Evolutionary conservation across 371 early-diverging fungal genomes (phyloP).

Genomic region (Massospora cicadina): DNA sequence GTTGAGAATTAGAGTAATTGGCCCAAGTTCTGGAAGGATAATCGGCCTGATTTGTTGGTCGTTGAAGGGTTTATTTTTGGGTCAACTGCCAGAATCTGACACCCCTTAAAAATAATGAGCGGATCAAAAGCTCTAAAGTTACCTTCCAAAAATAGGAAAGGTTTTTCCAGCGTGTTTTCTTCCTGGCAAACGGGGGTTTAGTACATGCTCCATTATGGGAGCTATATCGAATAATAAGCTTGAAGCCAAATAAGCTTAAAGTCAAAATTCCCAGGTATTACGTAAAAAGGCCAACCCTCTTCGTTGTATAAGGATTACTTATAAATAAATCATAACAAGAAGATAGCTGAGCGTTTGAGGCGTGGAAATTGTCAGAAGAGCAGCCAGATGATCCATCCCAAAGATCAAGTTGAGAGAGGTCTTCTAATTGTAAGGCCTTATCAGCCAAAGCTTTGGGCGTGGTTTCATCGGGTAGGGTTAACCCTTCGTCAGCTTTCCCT

Average conservation of each 20-base stretch:
- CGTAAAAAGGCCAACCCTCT: neutral
- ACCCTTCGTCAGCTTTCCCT: no score
- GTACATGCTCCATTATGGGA: neutral
- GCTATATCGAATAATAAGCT: neutral
- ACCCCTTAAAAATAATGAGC: no score
- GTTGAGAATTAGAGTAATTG: no score
- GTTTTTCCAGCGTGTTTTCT: slow-evolving; percentile 1
- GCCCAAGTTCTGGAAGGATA: no score
- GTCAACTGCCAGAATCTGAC: no score
- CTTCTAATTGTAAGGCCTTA: no score
- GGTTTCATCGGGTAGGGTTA: no score
- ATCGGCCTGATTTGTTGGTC: no score
- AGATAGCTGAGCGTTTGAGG: neutral
- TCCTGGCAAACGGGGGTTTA: neutral
- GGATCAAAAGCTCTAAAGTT: neutral
- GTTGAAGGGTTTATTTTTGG: no score
- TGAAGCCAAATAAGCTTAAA: neutral
- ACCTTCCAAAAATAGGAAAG: slow-evolving; percentile 9
- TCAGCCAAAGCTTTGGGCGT: no score
- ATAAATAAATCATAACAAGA: neutral
- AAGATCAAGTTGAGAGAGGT: no score
- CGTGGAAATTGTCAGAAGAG: neutral
- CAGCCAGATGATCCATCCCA: no score
- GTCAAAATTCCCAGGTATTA: neutral
- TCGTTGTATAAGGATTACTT: neutral